Evolutionary conservation across 1,284 basidiomycete species (phyloP).

Genomic region (Entoloma clypeatum): DNA sequence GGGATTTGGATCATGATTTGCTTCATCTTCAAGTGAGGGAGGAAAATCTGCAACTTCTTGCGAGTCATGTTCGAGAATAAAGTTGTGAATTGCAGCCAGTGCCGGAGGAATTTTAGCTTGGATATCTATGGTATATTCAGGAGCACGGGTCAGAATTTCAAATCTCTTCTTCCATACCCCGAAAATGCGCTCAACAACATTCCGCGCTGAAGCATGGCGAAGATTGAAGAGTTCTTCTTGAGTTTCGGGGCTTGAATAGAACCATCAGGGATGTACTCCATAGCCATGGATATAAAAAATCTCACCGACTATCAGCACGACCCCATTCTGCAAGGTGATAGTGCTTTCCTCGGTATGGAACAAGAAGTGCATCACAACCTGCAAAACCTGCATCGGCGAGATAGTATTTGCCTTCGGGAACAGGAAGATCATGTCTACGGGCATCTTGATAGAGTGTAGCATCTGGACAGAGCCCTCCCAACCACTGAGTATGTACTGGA

Average conservation of each 20-base stretch:
- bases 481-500: slow-evolving; percentile 31
- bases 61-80: slow-evolving; percentile 15
- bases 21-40: no score
- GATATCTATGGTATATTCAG: slow-evolving; percentile 20
- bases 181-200: slow-evolving; percentile 35
- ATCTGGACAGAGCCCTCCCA: slow-evolving; percentile 36
- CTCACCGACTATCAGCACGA: slow-evolving; percentile 18
- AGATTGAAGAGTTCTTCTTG: slow-evolving; percentile 11
- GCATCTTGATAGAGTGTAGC: slow-evolving; percentile 27
- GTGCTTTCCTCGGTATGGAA: slow-evolving; percentile 25
- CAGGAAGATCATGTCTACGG: slow-evolving; percentile 22
- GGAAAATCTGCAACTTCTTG: slow-evolving; percentile 11
- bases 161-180: slow-evolving; percentile 31
- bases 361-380: slow-evolving; percentile 26
- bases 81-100: slow-evolving; percentile 17
- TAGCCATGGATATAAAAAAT: slow-evolving; percentile 8
- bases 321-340: slow-evolving; percentile 35
- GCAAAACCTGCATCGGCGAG: slow-evolving; percentile 38
- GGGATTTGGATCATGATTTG: no score
- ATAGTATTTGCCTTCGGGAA: slow-evolving; percentile 31
- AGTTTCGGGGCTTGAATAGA: slow-evolving; percentile 24
- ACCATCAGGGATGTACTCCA: background rate
- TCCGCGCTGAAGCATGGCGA: slow-evolving; percentile 29
- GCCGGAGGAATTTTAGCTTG: slow-evolving; percentile 27
- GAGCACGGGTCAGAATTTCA: slow-evolving; percentile 20